Base-by-base conservation (phyloP, 306 rosid genomes). In the Rosa multiflora region DNA sequence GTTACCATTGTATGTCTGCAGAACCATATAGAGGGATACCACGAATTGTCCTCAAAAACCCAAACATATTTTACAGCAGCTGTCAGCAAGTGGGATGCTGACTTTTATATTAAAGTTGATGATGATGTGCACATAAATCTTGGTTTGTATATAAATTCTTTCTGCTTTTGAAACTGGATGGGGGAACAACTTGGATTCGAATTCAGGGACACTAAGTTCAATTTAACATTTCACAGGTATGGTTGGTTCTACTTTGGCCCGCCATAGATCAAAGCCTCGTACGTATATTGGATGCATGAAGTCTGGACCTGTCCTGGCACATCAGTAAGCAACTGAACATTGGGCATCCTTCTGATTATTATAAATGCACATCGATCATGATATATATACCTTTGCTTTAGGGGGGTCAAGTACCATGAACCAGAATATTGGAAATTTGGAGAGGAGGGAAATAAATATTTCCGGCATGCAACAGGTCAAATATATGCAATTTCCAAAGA, bases 341-440 rank as follows among this genome's bases (percentile, higher is more conserved):
- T 81, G 4, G 73, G 55, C 37, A n/a, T 58, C 15, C 48, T n/a
- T 79, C 21, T 70, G 71, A 23, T 17, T n/a, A 9, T 55, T 6
- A 52, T 59, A 61, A 8, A 23, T 32, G 35, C 44, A 5, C 43
- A 23, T 81, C 70, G 42, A 42, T 77, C 53, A 67, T 75, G 74
- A 52, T 73, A 23, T 48, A 21, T 32, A 21, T 58, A 58, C 64
- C 49, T 52, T 29, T 71, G 51, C 40, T 61, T 74, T 82, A 88
- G 92, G 72, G 88, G 84, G 53, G 86, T 75, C 73, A 84, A 76
- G 85, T 88, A 88, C 74, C 92, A 84, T 18, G 92, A 88, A 69
- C 92, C 92, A 15, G 92, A 88, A 77, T 88, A 86, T 75, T 88
- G 92, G 92, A 88, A 88, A 76, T 88, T 88, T 43, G 90, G 92